Base-by-base conservation (phyloP, 768 basidiomycete species). In the Steccherinum ochraceum region DNA sequence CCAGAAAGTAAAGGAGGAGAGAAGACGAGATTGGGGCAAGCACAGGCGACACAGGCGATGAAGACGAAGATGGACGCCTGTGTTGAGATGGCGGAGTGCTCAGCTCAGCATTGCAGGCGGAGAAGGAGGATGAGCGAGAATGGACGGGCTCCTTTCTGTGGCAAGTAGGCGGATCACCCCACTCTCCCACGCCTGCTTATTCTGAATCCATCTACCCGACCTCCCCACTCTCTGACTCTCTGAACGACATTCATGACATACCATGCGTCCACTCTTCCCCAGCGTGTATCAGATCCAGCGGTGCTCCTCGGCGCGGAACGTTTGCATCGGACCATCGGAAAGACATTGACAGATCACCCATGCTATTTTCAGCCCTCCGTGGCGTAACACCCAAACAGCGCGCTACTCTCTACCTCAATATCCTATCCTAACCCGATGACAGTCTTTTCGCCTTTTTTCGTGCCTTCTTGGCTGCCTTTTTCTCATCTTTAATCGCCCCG, bases 401-500 rank as follows among this genome's bases (percentile, higher is more conserved):
- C n/a, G n/a, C n/a, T n/a, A n/a, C n/a, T n/a, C n/a, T n/a, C n/a
- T n/a, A n/a, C n/a, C n/a, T 41, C 12, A n/a, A 24, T 21, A n/a
- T n/a, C n/a, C n/a, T n/a, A n/a, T n/a, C 30, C 30, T 35, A 35
- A 7, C 7, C 16, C 30, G 30, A 16, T 7, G 30, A 35, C 7
- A 7, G 71, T 41, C 66, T 68, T 40, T 53, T 66, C n/a, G 63
- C 61, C 54, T 68, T 71, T 51, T 68, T 74, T 12, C 60, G 58
- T 10, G 58, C 57, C 46, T 53, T 54, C 45, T 56, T 58, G 19
- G 62, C 67, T 27, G 55, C 55, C 40, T 56, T 57, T 19, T 43
- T 43, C n/a, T 43, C 10, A 35, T 35, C 16, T 35, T 35, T 35
- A 16, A 7, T n/a, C n/a, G n/a, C n/a, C n/a, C n/a, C 35, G 35